A percentile compares a stretch with the other conserved stretches of the same genome.
phyloP scores from a whole-genome alignment of 2,329 filamentous ascomycete genomes.

The Colletotrichum chrysophilum region DNA sequence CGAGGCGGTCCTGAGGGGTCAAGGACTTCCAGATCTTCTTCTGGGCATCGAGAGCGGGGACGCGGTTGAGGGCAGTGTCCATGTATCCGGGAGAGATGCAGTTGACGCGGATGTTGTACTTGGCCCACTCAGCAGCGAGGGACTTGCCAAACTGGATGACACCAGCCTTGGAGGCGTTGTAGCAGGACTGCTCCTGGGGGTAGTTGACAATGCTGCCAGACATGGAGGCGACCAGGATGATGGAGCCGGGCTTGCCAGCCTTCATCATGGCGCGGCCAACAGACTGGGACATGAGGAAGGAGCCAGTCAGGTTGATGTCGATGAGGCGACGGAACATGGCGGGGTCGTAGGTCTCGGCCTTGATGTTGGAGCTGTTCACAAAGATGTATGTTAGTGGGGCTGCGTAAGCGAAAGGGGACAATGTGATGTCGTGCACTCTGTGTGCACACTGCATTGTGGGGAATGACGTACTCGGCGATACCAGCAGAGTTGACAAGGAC shows the following conservation, averaged over 20 bases:
- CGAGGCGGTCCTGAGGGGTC: conserved; percentile 76
- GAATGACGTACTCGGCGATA: conserved; percentile 64
- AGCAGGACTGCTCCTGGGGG: conserved; percentile 82
- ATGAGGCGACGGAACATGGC: conserved; percentile 80
- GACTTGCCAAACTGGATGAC: conserved; percentile 81
- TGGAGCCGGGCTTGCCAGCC: conserved; percentile 72
- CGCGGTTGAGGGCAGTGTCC: conserved; percentile 82
- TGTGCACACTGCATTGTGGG: conserved; percentile 30
- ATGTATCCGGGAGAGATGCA: conserved; percentile 86
- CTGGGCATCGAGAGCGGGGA: conserved; percentile 78
- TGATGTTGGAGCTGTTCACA: conserved; percentile 69
- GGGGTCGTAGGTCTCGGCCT: conserved; percentile 77
- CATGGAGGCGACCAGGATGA: conserved; percentile 82
- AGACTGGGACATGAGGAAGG: conserved; percentile 79
- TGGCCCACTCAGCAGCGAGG: conserved; percentile 84
- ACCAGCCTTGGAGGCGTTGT: conserved; percentile 85
- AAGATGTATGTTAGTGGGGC: conserved; percentile 8
- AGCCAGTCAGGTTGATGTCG: conserved; percentile 82
- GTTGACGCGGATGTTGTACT: conserved; percentile 82
- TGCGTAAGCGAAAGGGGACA: background rate
- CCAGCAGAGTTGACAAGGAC: conserved; percentile 82
- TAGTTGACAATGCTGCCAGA: conserved; percentile 86
- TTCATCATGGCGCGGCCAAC: conserved; percentile 76
- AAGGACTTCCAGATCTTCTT: conserved; percentile 81
- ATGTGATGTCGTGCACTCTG: conserved; percentile 19